Percentiles rank a stretch among this genome's conserved stretches.
phyloP scores from a whole-genome alignment of 2,329 filamentous ascomycete species.

The Talaromyces albobiverticillius region DNA sequence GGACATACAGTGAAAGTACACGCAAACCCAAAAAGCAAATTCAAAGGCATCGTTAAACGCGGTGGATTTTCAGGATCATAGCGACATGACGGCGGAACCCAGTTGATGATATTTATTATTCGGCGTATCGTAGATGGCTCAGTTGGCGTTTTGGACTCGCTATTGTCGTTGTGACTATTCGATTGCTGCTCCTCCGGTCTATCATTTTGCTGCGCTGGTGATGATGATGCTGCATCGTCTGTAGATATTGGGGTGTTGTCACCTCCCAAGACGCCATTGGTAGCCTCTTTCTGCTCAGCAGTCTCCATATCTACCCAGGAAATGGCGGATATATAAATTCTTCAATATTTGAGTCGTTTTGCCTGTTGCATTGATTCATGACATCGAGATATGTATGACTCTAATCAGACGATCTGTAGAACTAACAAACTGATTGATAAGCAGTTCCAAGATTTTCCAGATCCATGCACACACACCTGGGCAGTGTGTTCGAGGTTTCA shows the following conservation, averaged over 20 bases:
- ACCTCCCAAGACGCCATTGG: not conserved
- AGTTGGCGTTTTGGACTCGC: not conserved
- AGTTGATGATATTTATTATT: conserved; percentile 42
- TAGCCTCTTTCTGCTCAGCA: not conserved
- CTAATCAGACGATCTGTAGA: too few species aligned
- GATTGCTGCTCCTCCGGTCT: not conserved
- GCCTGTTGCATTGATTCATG: too few species aligned
- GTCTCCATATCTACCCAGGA: not conserved
- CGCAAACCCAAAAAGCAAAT: conserved; percentile 63
- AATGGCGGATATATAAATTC: not conserved
- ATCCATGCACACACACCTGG: too few species aligned
- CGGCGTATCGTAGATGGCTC: not conserved
- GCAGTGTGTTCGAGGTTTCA: too few species aligned
- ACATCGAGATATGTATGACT: too few species aligned
- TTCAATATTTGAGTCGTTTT: too few species aligned
- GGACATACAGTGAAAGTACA: conserved; percentile 31
- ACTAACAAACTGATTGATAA: too few species aligned
- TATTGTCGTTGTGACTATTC: not conserved
- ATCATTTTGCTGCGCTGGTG: not conserved
- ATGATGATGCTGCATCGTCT: not conserved
- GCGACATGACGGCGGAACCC: conserved; percentile 64
- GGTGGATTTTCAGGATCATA: conserved; percentile 67
- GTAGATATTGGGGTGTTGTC: not conserved
- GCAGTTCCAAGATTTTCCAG: too few species aligned
- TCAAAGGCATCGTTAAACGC: conserved; percentile 65